phyloP scores from a whole-genome alignment of 768 basidiomycete species.

The Kwoniella sp. region DNA sequence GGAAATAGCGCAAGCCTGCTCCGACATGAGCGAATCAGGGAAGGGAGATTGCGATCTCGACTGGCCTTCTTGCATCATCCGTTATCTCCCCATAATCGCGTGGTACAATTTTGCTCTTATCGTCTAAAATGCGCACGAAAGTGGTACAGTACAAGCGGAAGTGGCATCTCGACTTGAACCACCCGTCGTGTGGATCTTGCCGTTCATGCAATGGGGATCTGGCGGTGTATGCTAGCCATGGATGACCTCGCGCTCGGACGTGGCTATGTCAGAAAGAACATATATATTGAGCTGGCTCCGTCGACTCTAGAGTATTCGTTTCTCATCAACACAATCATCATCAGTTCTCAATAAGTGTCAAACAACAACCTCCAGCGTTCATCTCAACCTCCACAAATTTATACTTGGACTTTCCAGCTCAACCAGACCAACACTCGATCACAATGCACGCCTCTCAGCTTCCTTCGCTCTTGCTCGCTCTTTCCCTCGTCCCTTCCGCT shows the following conservation, averaged over 20 bases:
- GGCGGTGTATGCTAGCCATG: not conserved
- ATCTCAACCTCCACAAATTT: not conserved
- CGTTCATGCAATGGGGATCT: too few relatives aligned
- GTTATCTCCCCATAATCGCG: constrained; percentile 4
- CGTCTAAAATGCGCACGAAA: not conserved
- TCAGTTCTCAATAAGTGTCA: not conserved
- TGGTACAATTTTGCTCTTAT: not conserved
- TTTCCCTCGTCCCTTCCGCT: constrained; percentile 11
- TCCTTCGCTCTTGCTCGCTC: constrained; percentile 20
- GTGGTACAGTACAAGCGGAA: too few relatives aligned
- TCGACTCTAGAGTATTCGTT: not conserved
- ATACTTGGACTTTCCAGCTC: too few relatives aligned
- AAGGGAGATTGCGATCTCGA: constrained; percentile 14
- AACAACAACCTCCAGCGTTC: not conserved
- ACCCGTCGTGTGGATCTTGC: not conserved
- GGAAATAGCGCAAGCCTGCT: constrained; percentile 4
- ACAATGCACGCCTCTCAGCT: constrained; percentile 21
- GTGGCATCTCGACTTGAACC: not conserved
- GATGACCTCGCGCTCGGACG: not conserved
- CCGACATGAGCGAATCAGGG: constrained; percentile 18
- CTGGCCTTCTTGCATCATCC: not conserved
- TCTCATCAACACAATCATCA: constrained; percentile 9
- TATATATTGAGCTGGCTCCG: not conserved
- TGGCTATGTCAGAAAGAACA: not conserved
- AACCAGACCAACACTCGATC: not conserved